Base-by-base conservation (phyloP, 805 yeast genomes). In the Zygotorulaspora florentina region DNA sequence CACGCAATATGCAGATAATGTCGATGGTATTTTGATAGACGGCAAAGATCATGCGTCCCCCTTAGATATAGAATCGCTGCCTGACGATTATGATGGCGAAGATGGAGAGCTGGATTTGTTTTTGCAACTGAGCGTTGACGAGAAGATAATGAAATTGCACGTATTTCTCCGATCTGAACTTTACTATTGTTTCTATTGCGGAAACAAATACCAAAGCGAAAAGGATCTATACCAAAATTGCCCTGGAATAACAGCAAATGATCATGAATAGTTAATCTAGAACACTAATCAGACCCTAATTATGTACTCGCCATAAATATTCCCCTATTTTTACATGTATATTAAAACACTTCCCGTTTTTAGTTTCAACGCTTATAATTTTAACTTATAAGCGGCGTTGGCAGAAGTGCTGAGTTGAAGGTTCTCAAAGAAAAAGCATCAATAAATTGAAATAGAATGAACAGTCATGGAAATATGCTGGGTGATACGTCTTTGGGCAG, bases 121-220 rank as follows among this genome's bases (percentile, higher is more conserved):
- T 38, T 51, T 62, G 10, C 56, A 56, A 6, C 49, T 65, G 38
- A 39, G 53, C 3, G 29, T 54, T 1, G 57, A 58, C 2, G 69
- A 68, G 25, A 62, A 59, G 35, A 46, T 73, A 15, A 54, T 46
- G 28, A 55, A 60, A n/a, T 53, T 76, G 8, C 58, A 73, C 26
- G 52, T 55, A 4, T 73, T 70, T 47, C 55, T 77, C 20, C 59
- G 81, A 28, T 51, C 65, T 1, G 62, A 59, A 10, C 68, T 69
- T 45, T 50, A 58, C 46, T 79, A 72, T 53, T 79, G 84, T 53
- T 73, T 62, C 54, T 79, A 67, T 59, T 79, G 84, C 58, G 82
- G 81, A 1, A 55, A 58, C 2, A 50, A 51, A 28, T 79, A 64
- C 52, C 57, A 58, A 1, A 62, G 60, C 45, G 64, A 61, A 40